Evolutionary conservation across 306 rosid species (phyloP), one percentile per base, ranked within the genome.

Genomic region (Prunus kanzakura): DNA sequence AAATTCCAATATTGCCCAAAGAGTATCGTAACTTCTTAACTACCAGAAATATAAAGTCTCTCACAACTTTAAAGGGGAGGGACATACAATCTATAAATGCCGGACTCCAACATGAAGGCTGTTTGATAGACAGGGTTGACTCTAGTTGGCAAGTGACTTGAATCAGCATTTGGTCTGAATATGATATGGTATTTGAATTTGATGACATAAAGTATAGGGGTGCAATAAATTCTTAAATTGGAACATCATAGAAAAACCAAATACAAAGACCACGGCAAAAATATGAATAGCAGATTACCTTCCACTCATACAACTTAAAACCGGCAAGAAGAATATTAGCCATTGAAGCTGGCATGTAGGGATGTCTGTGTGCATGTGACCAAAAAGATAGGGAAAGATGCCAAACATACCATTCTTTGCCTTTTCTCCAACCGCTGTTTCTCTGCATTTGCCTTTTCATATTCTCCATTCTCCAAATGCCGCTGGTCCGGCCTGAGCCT

Each of bases 401-500:
- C 71, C 51, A 77, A 72, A 85, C 91, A 54, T 92, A 95, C 99
- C 91, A 92, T 87, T 89, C 99, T 88, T 75, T 95, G 99, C 85
- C 99, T 91, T 86, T 76, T 86, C 74, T 95, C 99, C 86, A 95
- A 78, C 69, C 99, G 89, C 81, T 88, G 97, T 77, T 95, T 95
- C 88, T 95, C 97, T 50, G 69, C 71, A 79, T 95, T 95, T 29
- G 99, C 97, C 90, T 86, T 92, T 84, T 91, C 99, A 55, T 92
- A 95, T 80, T 95, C 97, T 50, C 99, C 99, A 81, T 95, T 91
- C 87, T 95, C 99, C 72, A 95, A 82, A 84, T 89, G 93, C 74
- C 99, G 93, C 81, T 95, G 99, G 84, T 95, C 99, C 2, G 99
- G 99, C 81, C 99, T 88, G 66, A 92, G 88, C 87, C 99, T 88